Conservation (phyloP, 345 rosid species). For the Pistacia vera region DNA sequence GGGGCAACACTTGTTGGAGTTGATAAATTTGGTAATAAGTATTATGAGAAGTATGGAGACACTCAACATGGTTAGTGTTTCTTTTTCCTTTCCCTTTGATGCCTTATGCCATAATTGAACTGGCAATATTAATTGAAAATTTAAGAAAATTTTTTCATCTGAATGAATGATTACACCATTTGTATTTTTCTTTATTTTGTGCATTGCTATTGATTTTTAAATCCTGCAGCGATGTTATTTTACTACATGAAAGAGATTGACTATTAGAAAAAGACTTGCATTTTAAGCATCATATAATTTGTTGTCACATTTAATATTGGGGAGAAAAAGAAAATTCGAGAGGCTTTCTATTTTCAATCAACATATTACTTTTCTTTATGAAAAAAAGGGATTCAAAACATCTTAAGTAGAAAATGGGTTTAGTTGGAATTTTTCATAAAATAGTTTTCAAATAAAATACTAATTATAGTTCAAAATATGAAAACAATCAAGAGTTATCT, state of each 20-base stretch:
- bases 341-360: neutral
- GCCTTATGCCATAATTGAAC: neutral
- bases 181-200: neutral
- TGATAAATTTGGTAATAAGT: slow-evolving; percentile 92
- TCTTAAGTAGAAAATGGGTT: neutral
- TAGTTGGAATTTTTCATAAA: no score
- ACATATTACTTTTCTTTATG: neutral
- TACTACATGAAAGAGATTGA: neutral
- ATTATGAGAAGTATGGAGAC: slow-evolving; percentile 74
- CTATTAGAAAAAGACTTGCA: neutral
- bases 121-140: neutral
- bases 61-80: slow-evolving; percentile 65
- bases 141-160: neutral
- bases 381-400: neutral
- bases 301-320: neutral
- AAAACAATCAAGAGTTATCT: neutral
- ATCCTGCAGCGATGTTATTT: neutral
- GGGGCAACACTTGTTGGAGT: slow-evolving; percentile 87
- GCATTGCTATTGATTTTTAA: neutral
- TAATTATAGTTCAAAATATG: neutral
- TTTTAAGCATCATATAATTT: neutral
- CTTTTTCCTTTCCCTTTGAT: slow-evolving; percentile 1
- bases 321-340: neutral
- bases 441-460: neutral
- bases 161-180: neutral